Evolutionary conservation across 2,329 filamentous ascomycete species (phyloP), one percentile per base, ranked within the genome.

Genomic region (Metarhizium guizhouense): DNA sequence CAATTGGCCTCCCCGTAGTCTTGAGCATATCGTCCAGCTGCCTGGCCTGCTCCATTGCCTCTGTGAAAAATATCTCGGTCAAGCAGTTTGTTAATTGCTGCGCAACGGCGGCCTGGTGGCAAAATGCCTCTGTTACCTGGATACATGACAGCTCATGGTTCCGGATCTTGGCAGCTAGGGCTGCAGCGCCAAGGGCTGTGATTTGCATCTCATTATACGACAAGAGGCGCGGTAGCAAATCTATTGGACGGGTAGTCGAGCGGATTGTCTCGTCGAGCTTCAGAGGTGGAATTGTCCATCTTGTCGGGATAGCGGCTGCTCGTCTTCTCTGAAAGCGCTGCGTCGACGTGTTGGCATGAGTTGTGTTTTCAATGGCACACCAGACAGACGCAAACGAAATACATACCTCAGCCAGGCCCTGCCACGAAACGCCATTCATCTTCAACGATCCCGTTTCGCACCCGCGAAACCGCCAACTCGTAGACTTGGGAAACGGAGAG

Each of bases 61-160:
- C 65, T 1, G 72, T 65, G 60, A 82, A 80, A 57, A 80, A 74
- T 2, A 81, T 72, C 57, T 81, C 78, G 1, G 71, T 74, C 30
- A 75, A 61, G 51, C 71, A 76, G 53, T 73, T 72, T 7, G 70
- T 71, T 50, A 66, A 53, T 51, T 67, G 66, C 43, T 68, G 65
- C 0, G 64, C 64, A 7, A 68, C 43, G 45, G 65, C 65, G 1
- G 65, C 65, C 42, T 62, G 59, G 50, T 67, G 66, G 43, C 61
- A 62, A 25, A 67, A 67, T 1, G 65, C 65, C 13, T 62, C 54
- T 0, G 61, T 59, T 1, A 67, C 65, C 20, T 63, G 61, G 18
- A 62, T 57, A 1, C 65, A 61, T 0, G 65, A 62, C 6, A 65
- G 54, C 3, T 58, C 20, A 2, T 59, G 56, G 1, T n/a, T 32